Conservation (phyloP, 2,329 filamentous ascomycete genomes). For the Trichoderma cornu-damae region DNA sequence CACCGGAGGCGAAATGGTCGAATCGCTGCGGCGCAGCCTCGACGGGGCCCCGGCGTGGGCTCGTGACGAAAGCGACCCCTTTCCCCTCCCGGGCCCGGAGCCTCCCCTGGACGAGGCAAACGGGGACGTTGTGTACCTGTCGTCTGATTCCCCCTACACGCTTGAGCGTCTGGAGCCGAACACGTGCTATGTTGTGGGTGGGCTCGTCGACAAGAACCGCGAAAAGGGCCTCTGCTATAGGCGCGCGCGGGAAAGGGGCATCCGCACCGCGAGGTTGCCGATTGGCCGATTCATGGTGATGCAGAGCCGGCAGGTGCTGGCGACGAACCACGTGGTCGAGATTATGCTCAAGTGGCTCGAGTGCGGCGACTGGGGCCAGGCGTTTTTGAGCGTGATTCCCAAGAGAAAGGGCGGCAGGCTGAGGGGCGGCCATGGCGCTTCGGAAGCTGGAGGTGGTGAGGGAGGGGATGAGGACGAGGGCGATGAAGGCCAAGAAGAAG, state of each 20-base stretch:
- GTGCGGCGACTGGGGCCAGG: slow-evolving; percentile 81
- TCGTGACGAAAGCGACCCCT: slow-evolving; percentile 30
- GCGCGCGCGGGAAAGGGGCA: slow-evolving; percentile 65
- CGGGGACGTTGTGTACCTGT: slow-evolving; percentile 71
- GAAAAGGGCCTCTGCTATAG: slow-evolving; percentile 93
- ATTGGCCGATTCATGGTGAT: slow-evolving; percentile 96
- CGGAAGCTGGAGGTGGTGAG: slow-evolving; percentile 24
- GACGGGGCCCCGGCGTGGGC: slow-evolving; percentile 30
- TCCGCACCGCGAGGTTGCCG: slow-evolving; percentile 84
- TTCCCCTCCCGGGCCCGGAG: slow-evolving; percentile 33
- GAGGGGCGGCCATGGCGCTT: slow-evolving; percentile 37
- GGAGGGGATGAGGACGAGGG: slow-evolving; percentile 28
- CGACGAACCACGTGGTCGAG: slow-evolving; percentile 93
- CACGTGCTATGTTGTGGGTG: slow-evolving; percentile 88
- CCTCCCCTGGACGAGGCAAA: slow-evolving; percentile 32
- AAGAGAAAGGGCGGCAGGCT: slow-evolving; percentile 79
- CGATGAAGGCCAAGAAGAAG: slow-evolving; percentile 15
- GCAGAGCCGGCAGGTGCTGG: slow-evolving; percentile 76
- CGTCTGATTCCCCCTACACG: slow-evolving; percentile 83
- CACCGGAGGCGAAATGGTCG: slow-evolving; percentile 53
- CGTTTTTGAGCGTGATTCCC: slow-evolving; percentile 83
- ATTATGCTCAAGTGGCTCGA: slow-evolving; percentile 96
- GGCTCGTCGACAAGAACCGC: slow-evolving; percentile 91
- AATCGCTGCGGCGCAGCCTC: slow-evolving; percentile 46
- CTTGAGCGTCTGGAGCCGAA: slow-evolving; percentile 79